Percentiles rank a stretch among this genome's conserved stretches.
phyloP scores from a whole-genome alignment of 176 grass and related monocot species.

The Triticum urartu region DNA sequence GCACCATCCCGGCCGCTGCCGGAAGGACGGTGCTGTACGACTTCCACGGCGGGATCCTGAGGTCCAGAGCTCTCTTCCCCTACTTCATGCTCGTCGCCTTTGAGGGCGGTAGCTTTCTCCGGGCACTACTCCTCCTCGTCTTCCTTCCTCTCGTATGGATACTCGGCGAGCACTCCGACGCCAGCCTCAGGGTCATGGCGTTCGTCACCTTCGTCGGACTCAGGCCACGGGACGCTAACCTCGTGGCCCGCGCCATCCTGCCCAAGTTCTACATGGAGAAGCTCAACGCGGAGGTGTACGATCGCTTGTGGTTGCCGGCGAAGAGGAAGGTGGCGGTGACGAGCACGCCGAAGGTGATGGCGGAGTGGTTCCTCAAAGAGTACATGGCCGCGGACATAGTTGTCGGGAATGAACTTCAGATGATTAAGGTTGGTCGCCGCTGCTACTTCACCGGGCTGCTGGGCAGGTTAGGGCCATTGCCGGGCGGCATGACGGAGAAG shows the following conservation, averaged over 20 bases:
- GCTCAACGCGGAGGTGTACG: conserved; percentile 62
- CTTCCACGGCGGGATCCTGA: conserved; percentile 61
- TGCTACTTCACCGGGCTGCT: conserved; percentile 71
- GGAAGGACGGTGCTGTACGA: conserved; percentile 47
- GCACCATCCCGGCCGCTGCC: conserved; percentile 3
- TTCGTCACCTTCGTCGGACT: conserved; percentile 75
- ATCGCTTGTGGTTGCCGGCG: conserved; percentile 30
- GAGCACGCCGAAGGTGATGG: conserved; percentile 57
- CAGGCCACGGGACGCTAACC: conserved; percentile 42
- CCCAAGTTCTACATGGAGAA: conserved; percentile 82
- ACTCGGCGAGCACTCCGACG: conserved; percentile 40
- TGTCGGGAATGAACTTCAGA: conserved; percentile 58
- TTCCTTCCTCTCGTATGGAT: conserved; percentile 49
- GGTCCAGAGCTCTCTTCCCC: conserved; percentile 52
- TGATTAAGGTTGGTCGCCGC: conserved; percentile 13
- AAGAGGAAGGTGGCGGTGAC: conserved; percentile 58
- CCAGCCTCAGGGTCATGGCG: conserved; percentile 50
- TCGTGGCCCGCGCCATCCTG: conserved; percentile 62
- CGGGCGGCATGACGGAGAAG: too few relatives aligned
- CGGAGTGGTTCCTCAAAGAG: conserved; percentile 74
- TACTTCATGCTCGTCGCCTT: conserved; percentile 97
- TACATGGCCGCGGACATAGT: conserved; percentile 58
- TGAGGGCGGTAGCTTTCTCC: conserved; percentile 71
- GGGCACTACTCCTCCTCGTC: conserved; percentile 60
- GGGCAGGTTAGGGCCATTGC: background rate